Base-by-base conservation (phyloP, 352 stramenopile genomes). In the Saprolegnia diclina region DNA sequence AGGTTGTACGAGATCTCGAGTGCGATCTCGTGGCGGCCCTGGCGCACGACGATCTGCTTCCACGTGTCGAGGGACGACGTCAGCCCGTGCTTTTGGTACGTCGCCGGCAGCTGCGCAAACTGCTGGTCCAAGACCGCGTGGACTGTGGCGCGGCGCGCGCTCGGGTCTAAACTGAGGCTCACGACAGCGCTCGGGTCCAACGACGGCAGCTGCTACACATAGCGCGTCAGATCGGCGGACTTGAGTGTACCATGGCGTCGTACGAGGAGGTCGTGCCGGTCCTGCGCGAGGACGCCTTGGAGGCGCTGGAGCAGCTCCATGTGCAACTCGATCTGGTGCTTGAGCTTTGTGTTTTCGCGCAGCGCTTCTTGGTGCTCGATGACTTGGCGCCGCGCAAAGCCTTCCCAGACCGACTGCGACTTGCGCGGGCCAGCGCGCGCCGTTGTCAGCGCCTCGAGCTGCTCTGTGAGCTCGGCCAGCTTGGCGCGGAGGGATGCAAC, bases 301-400 rank as follows among this genome's bases (percentile, higher is more conserved):
- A 62, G 24, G 54, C 32, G 13, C 18, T 38, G 26, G 11, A 62
- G 19, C 19, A 62, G 22, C 22, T 5, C 22, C 24, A 62, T n/a
- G 7, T 62, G 54, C 11, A 6, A 1, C 21, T 62, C 54, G 35
- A 62, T 4, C 26, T 44, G 54, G 18, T 22, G 19, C n/a, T 62
- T 62, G 26, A 62, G 54, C 24, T 44, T 62, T 9, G 21, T 18
- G 54, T 62, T 62, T 62, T 62, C 54, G 3, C n/a, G 22, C 54
- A 62, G 22, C 10, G 54, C n/a, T 44, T 62, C 21, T 18, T 62
- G 24, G 18, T 35, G 54, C 29, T 62, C 32, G 21, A 26, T 40
- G 18, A 24, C 54, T 1, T 62, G 54, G 22, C 54, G 54, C 14
- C 54, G 54, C 24, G 54, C 54, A 38, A 62, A 62, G 16, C 54